Conservation (phyloP, 2,329 filamentous ascomycete species). For the Stemphylium beticola region DNA sequence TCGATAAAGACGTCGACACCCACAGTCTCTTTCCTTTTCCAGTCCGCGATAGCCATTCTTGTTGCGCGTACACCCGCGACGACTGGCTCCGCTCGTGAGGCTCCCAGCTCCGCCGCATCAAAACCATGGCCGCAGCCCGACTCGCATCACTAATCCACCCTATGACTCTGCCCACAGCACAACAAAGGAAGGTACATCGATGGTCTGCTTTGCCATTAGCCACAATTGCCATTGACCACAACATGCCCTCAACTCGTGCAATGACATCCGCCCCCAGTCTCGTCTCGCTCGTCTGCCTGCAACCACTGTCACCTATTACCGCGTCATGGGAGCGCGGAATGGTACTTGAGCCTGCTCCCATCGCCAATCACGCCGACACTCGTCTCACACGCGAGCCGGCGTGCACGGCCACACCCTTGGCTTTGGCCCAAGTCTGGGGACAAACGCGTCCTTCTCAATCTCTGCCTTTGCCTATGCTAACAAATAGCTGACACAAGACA, state of each 20-base stretch:
- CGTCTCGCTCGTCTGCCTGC: no score
- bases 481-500: slow-evolving; percentile 28
- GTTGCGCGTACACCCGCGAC: background rate
- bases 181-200: slow-evolving; percentile 26
- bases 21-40: slow-evolving; percentile 1
- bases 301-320: no score
- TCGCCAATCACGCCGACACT: slow-evolving; percentile 22
- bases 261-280: background rate
- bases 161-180: slow-evolving; percentile 19
- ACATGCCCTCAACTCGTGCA: slow-evolving; percentile 7
- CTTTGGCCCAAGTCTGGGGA: slow-evolving; percentile 38
- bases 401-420: slow-evolving; percentile 37
- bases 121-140: slow-evolving; percentile 23
- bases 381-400: slow-evolving; percentile 12
- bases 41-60: background rate
- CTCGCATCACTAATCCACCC: slow-evolving; percentile 23
- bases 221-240: no score
- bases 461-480: slow-evolving; percentile 32
- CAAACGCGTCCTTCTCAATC: slow-evolving; percentile 27
- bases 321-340: slow-evolving; percentile 6
- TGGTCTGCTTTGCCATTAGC: no score
- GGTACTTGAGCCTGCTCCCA: slow-evolving; percentile 4
- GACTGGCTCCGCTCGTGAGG: background rate
- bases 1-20: background rate
- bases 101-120: slow-evolving; percentile 2